Evolutionary conservation across 1,139 yeast genomes (phyloP).

Genomic region (Suhomyces wounanorum): DNA sequence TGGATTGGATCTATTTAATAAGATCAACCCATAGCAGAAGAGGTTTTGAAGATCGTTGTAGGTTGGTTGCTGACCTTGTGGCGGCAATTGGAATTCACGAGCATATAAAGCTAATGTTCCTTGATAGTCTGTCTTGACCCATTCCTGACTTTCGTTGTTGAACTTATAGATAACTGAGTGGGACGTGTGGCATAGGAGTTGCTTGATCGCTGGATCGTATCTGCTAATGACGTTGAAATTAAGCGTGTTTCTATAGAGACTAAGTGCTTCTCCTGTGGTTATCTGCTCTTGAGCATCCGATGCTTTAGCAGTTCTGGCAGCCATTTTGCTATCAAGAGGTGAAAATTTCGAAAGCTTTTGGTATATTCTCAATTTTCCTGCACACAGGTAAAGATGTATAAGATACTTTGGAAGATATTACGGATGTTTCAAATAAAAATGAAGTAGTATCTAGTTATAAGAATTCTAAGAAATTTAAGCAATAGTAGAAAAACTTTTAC

Average conservation of each 20-base stretch:
- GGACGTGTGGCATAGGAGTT: constrained; percentile 71
- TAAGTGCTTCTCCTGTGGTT: constrained; percentile 44
- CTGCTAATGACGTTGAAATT: constrained; percentile 81
- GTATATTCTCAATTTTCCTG: background rate
- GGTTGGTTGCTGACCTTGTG: constrained; percentile 19
- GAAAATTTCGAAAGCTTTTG: background rate
- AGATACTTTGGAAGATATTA: too few relatives aligned
- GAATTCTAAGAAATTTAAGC: too few relatives aligned
- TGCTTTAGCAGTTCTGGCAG: constrained; percentile 6
- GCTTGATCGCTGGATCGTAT: constrained; percentile 80
- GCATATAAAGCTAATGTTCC: constrained; percentile 83
- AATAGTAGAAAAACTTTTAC: too few relatives aligned
- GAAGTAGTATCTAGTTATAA: too few relatives aligned
- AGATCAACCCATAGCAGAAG: constrained; percentile 76
- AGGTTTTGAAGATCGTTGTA: constrained; percentile 48
- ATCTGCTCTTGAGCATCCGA: constrained; percentile 16
- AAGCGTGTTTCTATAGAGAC: constrained; percentile 65
- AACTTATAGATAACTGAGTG: constrained; percentile 80
- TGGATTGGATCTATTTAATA: constrained; percentile 72
- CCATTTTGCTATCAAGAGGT: constrained; percentile 1
- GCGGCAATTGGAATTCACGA: constrained; percentile 48
- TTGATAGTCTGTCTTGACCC: constrained; percentile 79
- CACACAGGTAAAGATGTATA: background rate
- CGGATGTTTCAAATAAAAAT: too few relatives aligned
- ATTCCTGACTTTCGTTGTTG: constrained; percentile 63